These are phyloP conservation scores for Fraxinus americana DNA, from an alignment of 257 asterid genomes.

Conservation along the genomic window DNA sequence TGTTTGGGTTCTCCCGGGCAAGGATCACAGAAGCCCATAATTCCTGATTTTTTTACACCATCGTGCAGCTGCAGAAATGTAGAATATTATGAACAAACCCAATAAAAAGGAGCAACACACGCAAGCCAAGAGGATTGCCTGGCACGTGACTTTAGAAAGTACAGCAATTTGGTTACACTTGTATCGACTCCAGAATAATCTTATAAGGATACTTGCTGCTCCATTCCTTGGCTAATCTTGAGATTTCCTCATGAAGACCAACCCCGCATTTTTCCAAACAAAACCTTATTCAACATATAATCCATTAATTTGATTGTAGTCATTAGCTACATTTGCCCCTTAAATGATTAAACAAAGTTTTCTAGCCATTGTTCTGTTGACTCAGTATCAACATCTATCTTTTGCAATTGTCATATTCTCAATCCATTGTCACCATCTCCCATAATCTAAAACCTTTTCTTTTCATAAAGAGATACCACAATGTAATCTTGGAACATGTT, in stretches of 20 bases:
- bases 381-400: not conserved
- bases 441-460: not conserved
- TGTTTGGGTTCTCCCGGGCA: slow-evolving; percentile 87
- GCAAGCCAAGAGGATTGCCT: not conserved
- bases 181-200: not conserved
- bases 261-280: not conserved
- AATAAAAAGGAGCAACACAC: not conserved
- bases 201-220: not conserved
- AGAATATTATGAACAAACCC: slow-evolving; percentile 2
- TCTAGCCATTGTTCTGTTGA: not conserved
- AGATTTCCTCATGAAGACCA: not conserved
- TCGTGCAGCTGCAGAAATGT: slow-evolving; percentile 70
- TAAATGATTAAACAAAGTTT: too few species aligned
- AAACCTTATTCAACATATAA: not conserved
- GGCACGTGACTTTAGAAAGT: not conserved
- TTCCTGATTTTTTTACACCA: slow-evolving; percentile 91
- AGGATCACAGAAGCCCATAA: slow-evolving; percentile 99
- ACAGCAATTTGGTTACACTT: not conserved
- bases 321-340: not conserved
- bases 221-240: not conserved
- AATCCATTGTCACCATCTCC: not conserved
- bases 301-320: not conserved
- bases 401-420: not conserved
- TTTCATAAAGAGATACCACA: too few species aligned
- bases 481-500: not conserved